Evolutionary conservation across 129 eudicot genomes (phyloP), one percentile per base, ranked within the genome.

Genomic region (Pittosporum tobira): DNA sequence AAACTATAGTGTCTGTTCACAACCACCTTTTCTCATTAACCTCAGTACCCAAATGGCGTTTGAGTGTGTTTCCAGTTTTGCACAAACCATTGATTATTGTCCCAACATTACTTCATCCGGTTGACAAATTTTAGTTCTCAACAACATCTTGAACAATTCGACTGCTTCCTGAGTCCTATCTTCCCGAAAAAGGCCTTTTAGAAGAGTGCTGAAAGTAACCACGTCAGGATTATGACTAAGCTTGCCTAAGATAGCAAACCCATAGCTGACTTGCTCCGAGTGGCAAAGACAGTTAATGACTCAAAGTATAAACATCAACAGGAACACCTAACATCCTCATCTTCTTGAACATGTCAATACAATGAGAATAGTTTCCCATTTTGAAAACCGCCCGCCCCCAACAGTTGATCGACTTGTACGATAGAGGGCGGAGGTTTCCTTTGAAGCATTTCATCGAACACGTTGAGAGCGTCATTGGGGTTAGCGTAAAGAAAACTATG

Each of bases 241-340:
- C 78, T 81, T 81, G 51, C 75, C 80, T 31, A 81, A 22, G 16
- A 73, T 12, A 12, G 75, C 65, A 61, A 81, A 77, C 25, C 71
- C 79, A 61, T 47, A 71, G 30, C 13, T 7, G 2, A 74, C 56
- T 50, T 63, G 62, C 22, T 70, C 50, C 15, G 74, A 28, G 38
- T 20, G 68, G 37, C 71, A 71, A 71, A 60, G 64, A 21, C 76
- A 70, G 64, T 74, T 71, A 0, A 74, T 71, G 4, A 62, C 51
- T 68, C 24, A 77, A 31, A 29, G 88, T 57, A 54, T 43, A 74
- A 4, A 46, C 15, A 61, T 68, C 54, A 51, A 70, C 47, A 0
- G 68, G 53, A 61, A 77, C 48, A 24, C 71, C 52, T 30, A 61
- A 56, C 1, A 55, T 49, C n/a, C 51, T 12, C 19, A 77, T 40